Conservation (phyloP, 129 eudicot species). For the Lonicera japonica region DNA sequence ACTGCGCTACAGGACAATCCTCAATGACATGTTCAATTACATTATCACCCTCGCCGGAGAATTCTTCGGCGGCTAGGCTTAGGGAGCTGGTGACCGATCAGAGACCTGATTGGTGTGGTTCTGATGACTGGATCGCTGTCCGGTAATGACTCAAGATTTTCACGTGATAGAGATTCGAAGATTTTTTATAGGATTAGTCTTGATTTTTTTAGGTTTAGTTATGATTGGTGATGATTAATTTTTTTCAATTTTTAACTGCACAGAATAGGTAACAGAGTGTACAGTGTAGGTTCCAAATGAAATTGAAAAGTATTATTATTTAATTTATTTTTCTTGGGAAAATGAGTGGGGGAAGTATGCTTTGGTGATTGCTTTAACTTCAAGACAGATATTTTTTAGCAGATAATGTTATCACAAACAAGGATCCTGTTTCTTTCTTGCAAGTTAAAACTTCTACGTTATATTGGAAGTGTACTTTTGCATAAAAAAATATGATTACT, state of each 20-base stretch:
- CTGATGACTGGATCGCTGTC: conserved; percentile 49
- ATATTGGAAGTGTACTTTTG: not conserved
- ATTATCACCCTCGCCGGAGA: conserved; percentile 18
- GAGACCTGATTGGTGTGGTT: conserved; percentile 53
- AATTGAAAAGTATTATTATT: not conserved
- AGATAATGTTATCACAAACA: not conserved
- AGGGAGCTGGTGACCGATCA: conserved; percentile 35
- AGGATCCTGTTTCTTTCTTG: not conserved
- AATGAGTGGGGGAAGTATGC: conserved; percentile 5
- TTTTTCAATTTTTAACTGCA: not conserved
- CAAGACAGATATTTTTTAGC: not conserved
- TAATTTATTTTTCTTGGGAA: conserved; percentile 10
- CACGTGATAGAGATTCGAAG: conserved; percentile 7
- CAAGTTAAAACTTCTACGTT: not conserved
- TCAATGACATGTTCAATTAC: conserved; percentile 29
- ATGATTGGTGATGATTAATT: not conserved
- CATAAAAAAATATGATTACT: no score
- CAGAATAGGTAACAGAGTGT: not conserved
- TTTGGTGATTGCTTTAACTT: conserved; percentile 10
- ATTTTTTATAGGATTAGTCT: not conserved
- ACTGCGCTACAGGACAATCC: conserved; percentile 39
- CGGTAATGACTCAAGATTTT: conserved; percentile 34
- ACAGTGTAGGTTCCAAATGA: conserved; percentile 1
- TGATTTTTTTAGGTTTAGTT: conserved; percentile 2
- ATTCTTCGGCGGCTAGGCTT: conserved; percentile 37